Evolutionary conservation across 495 filamentous ascomycete genomes (phyloP).

Genomic region (Penicillium desertorum): DNA sequence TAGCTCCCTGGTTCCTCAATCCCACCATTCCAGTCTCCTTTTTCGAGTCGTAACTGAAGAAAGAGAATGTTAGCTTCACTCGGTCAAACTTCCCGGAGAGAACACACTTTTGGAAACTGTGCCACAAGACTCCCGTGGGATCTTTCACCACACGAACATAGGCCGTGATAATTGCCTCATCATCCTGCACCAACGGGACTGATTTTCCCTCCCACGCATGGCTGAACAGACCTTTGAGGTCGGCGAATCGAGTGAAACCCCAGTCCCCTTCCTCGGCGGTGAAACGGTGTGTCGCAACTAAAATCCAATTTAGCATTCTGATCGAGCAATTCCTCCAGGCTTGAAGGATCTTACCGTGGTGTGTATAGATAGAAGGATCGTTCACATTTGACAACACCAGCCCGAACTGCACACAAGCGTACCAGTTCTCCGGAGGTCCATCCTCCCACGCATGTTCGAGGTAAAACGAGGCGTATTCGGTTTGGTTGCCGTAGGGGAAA

Average conservation of each 20-base stretch:
- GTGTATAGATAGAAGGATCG: slow-evolving; percentile 72
- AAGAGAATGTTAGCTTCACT: background rate
- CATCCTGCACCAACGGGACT: slow-evolving; percentile 83
- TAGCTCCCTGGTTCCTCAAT: slow-evolving; percentile 95
- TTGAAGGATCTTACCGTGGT: slow-evolving; percentile 54
- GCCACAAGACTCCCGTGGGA: slow-evolving; percentile 98
- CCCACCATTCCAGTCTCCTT: slow-evolving; percentile 98
- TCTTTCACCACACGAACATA: slow-evolving; percentile 95
- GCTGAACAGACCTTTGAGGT: slow-evolving; percentile 78
- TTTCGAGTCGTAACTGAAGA: slow-evolving; percentile 85
- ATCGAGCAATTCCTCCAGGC: background rate
- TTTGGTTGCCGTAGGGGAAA: slow-evolving; percentile 91
- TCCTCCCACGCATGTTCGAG: slow-evolving; percentile 86
- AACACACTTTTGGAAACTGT: slow-evolving; percentile 86
- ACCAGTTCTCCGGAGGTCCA: slow-evolving; percentile 81
- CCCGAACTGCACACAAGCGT: slow-evolving; percentile 93
- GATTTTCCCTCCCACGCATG: slow-evolving; percentile 63
- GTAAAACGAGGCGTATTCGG: slow-evolving; percentile 90
- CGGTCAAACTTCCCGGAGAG: background rate
- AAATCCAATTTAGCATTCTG: slow-evolving; percentile 21
- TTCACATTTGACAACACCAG: slow-evolving; percentile 92
- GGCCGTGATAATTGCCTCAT: slow-evolving; percentile 81
- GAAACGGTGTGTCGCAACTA: slow-evolving; percentile 81
- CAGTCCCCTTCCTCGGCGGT: slow-evolving; percentile 96
- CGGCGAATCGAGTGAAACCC: slow-evolving; percentile 93